A percentile compares a stretch with the other conserved stretches of the same genome.
Conservation (phyloP, 192 early-diverging fungal genomes). For the Phycomyces blakesleeanus region DNA sequence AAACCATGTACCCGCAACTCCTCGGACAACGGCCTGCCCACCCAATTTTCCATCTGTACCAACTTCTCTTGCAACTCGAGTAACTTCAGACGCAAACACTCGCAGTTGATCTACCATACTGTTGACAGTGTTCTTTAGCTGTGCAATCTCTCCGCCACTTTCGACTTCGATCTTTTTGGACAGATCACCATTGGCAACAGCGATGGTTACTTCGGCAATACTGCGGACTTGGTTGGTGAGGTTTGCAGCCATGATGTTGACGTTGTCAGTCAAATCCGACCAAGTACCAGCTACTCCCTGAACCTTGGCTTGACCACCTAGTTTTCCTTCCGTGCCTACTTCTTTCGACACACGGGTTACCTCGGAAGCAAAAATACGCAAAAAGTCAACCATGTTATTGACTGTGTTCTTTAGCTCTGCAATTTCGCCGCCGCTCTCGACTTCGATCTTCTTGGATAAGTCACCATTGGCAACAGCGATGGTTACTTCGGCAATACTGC, state of each 20-base stretch:
- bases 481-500: conserved; percentile 49
- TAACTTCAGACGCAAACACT: conserved; percentile 65
- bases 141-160: conserved; percentile 52
- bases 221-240: conserved; percentile 42
- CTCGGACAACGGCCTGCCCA: conserved; percentile 61
- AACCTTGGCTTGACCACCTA: conserved; percentile 47
- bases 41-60: conserved; percentile 69
- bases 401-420: conserved; percentile 65
- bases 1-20: conserved; percentile 68
- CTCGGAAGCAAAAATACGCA: conserved; percentile 52
- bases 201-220: conserved; percentile 59
- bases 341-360: conserved; percentile 67
- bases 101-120: conserved; percentile 66
- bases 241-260: conserved; percentile 41
- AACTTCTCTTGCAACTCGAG: conserved; percentile 64
- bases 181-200: conserved; percentile 53
- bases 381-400: conserved; percentile 61
- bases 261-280: conserved; percentile 35
- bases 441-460: conserved; percentile 61
- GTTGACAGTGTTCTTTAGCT: conserved; percentile 59
- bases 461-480: conserved; percentile 66
- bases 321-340: conserved; percentile 58
- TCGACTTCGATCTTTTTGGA: conserved; percentile 50
- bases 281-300: conserved; percentile 38
- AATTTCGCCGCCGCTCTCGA: conserved; percentile 66